A percentile compares a stretch with the other conserved stretches of the same genome.
These are phyloP conservation scores for Phoma herbarum DNA, from an alignment of 2,329 filamentous ascomycete genomes.

Conservation along the genomic window DNA sequence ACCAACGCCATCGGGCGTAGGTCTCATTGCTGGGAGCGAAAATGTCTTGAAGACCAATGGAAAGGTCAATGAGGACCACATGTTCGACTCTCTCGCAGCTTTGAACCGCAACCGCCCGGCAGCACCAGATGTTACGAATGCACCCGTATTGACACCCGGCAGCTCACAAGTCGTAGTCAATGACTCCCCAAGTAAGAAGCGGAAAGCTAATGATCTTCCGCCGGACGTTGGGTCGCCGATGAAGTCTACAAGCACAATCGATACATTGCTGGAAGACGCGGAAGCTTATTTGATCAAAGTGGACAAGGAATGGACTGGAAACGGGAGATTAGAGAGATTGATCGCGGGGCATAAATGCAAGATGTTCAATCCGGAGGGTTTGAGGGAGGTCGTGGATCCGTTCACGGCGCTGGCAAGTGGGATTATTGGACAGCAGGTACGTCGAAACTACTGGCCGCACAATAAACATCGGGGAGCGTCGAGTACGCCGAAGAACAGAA, in stretches of 20 bases:
- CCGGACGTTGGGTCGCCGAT: constrained; percentile 15
- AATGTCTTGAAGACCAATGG: constrained; percentile 8
- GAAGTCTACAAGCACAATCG: constrained; percentile 61
- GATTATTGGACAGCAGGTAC: constrained; percentile 88
- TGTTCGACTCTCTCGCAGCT: constrained; percentile 33
- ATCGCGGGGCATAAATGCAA: constrained; percentile 79
- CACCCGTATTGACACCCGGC: constrained; percentile 74
- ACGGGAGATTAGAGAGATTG: constrained; percentile 59
- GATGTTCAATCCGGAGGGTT: constrained; percentile 80
- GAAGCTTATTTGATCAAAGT: constrained; percentile 75
- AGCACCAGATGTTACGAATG: constrained; percentile 72
- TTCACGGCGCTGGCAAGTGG: constrained; percentile 84
- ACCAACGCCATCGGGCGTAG: constrained; percentile 61
- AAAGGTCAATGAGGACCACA: constrained; percentile 33
- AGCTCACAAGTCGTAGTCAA: constrained; percentile 69
- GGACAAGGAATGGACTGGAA: constrained; percentile 68
- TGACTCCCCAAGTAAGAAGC: constrained; percentile 40
- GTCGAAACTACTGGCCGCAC: constrained; percentile 4
- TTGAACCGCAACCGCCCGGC: constrained; percentile 64
- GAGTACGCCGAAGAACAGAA: neutral
- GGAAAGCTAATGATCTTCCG: neutral
- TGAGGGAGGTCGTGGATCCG: constrained; percentile 87
- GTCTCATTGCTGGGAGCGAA: constrained; percentile 54
- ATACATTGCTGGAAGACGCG: constrained; percentile 77
- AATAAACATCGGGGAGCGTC: neutral